phyloP scores from a whole-genome alignment of 352 stramenopile species.

The Pythium sukuiense region DNA sequence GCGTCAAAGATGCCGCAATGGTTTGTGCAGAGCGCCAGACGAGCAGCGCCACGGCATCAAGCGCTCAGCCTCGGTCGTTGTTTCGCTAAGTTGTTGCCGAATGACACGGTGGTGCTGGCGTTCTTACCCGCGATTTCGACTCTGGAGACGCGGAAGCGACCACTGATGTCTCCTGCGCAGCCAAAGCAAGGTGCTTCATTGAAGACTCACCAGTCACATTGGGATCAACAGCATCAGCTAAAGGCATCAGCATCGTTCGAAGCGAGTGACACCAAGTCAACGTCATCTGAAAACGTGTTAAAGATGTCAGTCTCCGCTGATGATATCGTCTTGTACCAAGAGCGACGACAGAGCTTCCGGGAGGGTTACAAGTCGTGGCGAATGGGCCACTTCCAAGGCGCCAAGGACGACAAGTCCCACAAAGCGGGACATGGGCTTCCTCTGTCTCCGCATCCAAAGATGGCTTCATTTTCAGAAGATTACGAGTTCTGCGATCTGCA shows the following conservation, averaged over 20 bases:
- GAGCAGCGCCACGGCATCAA: background rate
- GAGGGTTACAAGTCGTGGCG: conserved; percentile 86
- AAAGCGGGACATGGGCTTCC: conserved; percentile 41
- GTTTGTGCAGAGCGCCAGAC: conserved; percentile 47
- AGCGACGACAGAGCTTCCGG: conserved; percentile 71
- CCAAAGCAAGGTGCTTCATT: background rate
- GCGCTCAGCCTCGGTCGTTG: conserved; percentile 76
- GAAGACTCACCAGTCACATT: conserved; percentile 7
- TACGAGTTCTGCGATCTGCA: conserved; percentile 79
- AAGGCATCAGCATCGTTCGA: conserved; percentile 17
- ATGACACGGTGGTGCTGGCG: conserved; percentile 70
- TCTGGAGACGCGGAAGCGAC: conserved; percentile 46
- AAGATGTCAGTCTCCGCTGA: conserved; percentile 78
- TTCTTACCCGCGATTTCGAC: conserved; percentile 76
- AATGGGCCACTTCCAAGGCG: conserved; percentile 77
- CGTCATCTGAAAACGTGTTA: conserved; percentile 20
- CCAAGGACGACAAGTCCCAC: conserved; percentile 71
- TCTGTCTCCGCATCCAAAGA: conserved; percentile 32
- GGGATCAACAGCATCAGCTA: conserved; percentile 20
- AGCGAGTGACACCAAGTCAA: background rate
- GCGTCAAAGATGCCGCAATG: conserved; percentile 71
- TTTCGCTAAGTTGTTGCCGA: conserved; percentile 79
- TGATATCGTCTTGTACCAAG: conserved; percentile 85
- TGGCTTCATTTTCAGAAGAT: conserved; percentile 63
- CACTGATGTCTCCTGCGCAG: conserved; percentile 12